Evolutionary conservation across 441 rosid species (phyloP).

Genomic region (Adansonia madagascariensis): DNA sequence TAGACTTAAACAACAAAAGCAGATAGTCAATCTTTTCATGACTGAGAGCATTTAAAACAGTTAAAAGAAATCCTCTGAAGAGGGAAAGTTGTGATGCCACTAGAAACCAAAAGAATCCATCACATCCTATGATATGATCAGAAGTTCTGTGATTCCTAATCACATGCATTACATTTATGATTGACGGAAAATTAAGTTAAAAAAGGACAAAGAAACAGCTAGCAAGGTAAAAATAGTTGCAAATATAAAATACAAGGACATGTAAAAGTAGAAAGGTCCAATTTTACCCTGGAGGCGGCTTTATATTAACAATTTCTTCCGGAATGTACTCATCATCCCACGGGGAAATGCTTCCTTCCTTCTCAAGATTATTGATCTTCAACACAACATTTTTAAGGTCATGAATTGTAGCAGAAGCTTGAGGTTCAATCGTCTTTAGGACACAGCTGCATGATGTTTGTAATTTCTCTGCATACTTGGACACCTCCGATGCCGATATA

Average conservation of each 20-base stretch:
- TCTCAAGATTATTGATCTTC: conserved; percentile 63
- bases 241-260: conserved; percentile 9
- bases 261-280: conserved; percentile 16
- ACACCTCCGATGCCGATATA: conserved; percentile 76
- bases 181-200: background rate
- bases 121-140: conserved; percentile 9
- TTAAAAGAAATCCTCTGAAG: background rate
- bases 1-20: conserved; percentile 29
- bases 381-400: conserved; percentile 57
- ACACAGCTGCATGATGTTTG: conserved; percentile 77
- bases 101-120: conserved; percentile 2
- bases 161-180: conserved; percentile 13
- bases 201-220: background rate
- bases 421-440: conserved; percentile 86
- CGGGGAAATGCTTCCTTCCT: conserved; percentile 61
- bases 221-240: conserved; percentile 11
- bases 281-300: conserved; percentile 82
- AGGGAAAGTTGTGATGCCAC: background rate
- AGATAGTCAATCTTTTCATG: conserved; percentile 1
- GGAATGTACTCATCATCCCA: conserved; percentile 95
- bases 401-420: conserved; percentile 67
- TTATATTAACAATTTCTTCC: conserved; percentile 74
- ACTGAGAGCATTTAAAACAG: background rate
- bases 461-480: conserved; percentile 77
- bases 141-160: conserved; percentile 12